These are phyloP conservation scores for Russula sp. DNA, from an alignment of 768 basidiomycete species.

Conservation along the genomic window DNA sequence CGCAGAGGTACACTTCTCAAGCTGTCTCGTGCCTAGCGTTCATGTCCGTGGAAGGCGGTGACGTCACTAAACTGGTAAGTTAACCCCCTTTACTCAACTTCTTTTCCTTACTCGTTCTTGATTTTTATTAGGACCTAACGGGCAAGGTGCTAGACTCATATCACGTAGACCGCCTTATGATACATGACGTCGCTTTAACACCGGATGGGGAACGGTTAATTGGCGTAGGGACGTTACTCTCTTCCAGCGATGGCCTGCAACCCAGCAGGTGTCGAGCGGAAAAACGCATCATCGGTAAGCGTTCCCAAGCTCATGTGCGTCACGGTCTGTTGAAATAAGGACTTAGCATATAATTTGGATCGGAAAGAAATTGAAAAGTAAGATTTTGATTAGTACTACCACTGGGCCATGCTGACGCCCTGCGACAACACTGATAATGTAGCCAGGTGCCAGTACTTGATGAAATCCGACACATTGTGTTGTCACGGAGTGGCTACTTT, in stretches of 20 bases:
- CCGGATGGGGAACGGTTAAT: slow-evolving; percentile 62
- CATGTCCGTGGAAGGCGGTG: slow-evolving; percentile 64
- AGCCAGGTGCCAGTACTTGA: slow-evolving; percentile 73
- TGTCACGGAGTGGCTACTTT: slow-evolving; percentile 56
- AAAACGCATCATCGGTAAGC: slow-evolving; percentile 69
- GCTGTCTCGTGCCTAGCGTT: slow-evolving; percentile 46
- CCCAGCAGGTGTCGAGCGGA: slow-evolving; percentile 69
- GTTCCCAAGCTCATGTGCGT: not conserved
- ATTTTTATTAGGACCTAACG: slow-evolving; percentile 47
- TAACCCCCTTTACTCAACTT: not conserved
- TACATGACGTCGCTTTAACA: slow-evolving; percentile 70
- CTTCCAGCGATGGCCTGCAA: slow-evolving; percentile 58
- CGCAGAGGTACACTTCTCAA: slow-evolving; percentile 3
- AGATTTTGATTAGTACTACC: slow-evolving; percentile 26
- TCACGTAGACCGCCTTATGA: slow-evolving; percentile 56
- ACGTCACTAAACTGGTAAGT: slow-evolving; percentile 58
- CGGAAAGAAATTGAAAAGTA: slow-evolving; percentile 67
- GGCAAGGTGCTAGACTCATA: slow-evolving; percentile 60
- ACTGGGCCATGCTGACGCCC: slow-evolving; percentile 15
- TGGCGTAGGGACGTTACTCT: slow-evolving; percentile 64
- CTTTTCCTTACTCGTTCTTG: not conserved
- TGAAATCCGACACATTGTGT: slow-evolving; percentile 67
- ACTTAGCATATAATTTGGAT: slow-evolving; percentile 62
- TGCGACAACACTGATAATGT: slow-evolving; percentile 18
- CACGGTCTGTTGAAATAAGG: not conserved